Evolutionary conservation across 1,139 yeast genomes (phyloP).

Genomic region (Scheffersomyces segobiensis): DNA sequence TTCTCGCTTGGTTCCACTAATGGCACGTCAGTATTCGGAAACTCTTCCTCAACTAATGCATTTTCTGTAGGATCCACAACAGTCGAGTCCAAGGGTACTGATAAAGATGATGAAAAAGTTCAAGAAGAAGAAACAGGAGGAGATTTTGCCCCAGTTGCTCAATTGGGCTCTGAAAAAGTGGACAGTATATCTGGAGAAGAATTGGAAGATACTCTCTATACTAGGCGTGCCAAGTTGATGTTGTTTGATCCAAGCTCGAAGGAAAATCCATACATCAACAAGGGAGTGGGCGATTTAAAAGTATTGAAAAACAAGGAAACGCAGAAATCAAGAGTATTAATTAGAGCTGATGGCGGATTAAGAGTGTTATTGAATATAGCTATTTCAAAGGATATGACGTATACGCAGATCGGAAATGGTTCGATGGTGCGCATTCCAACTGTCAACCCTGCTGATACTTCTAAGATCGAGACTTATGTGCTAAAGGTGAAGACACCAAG

Average conservation of each 20-base stretch:
- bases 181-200: conserved; percentile 72
- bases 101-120: conserved; percentile 27
- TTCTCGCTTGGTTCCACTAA: conserved; percentile 17
- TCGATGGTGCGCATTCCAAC: conserved; percentile 60
- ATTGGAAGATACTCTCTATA: conserved; percentile 63
- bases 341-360: conserved; percentile 88
- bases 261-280: conserved; percentile 51
- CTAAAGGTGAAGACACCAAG: conserved; percentile 64
- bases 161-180: conserved; percentile 42
- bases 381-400: conserved; percentile 52
- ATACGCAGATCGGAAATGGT: conserved; percentile 60
- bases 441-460: conserved; percentile 40
- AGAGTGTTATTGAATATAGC: conserved; percentile 72
- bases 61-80: conserved; percentile 18
- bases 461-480: conserved; percentile 55
- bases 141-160: conserved; percentile 49
- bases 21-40: conserved; percentile 16
- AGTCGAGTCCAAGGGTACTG: conserved; percentile 5
- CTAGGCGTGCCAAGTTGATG: conserved; percentile 74
- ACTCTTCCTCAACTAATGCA: conserved; percentile 5
- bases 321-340: conserved; percentile 65
- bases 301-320: conserved; percentile 60
- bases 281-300: conserved; percentile 84
- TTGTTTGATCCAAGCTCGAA: conserved; percentile 53
- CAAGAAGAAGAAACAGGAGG: conserved; percentile 45